These are phyloP conservation scores for Penicillium sp. DNA, from an alignment of 2,329 filamentous ascomycete species.

Conservation along the genomic window DNA sequence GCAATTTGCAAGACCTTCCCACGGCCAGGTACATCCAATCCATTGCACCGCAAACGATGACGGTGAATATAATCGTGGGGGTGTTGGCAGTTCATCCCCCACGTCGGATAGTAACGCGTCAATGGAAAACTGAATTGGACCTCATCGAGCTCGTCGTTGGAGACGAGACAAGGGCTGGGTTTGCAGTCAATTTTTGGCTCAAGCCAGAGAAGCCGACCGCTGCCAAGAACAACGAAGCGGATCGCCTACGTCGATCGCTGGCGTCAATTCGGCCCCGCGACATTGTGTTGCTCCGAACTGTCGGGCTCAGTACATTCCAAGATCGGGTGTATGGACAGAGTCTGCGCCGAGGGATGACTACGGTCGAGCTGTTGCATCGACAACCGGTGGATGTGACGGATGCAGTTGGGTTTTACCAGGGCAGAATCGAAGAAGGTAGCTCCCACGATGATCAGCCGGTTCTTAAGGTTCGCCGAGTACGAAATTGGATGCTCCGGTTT, in stretches of 20 bases:
- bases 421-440: conserved; percentile 42
- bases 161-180: conserved; percentile 78
- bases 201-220: conserved; percentile 31
- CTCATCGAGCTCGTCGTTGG: conserved; percentile 77
- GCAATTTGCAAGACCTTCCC: conserved; percentile 68
- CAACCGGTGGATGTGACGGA: conserved; percentile 52
- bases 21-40: conserved; percentile 61
- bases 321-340: conserved; percentile 82
- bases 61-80: conserved; percentile 76
- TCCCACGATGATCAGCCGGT: conserved; percentile 49
- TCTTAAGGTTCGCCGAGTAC: conserved; percentile 64
- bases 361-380: conserved; percentile 64
- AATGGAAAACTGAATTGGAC: conserved; percentile 53
- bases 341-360: conserved; percentile 67
- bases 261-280: conserved; percentile 64
- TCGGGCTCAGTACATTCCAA: conserved; percentile 72
- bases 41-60: conserved; percentile 76
- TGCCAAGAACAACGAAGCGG: conserved; percentile 15
- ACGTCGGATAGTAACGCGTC: conserved; percentile 63
- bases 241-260: conserved; percentile 40
- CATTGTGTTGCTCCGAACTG: conserved; percentile 73
- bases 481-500: conserved; percentile 72
- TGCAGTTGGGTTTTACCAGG: conserved; percentile 56
- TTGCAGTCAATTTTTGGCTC: conserved; percentile 83
- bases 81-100: conserved; percentile 69